A percentile compares a stretch with the other conserved stretches of the same genome.
These are phyloP conservation scores for Pleurotus sapidus DNA, from an alignment of 768 basidiomycete species.

Conservation along the genomic window DNA sequence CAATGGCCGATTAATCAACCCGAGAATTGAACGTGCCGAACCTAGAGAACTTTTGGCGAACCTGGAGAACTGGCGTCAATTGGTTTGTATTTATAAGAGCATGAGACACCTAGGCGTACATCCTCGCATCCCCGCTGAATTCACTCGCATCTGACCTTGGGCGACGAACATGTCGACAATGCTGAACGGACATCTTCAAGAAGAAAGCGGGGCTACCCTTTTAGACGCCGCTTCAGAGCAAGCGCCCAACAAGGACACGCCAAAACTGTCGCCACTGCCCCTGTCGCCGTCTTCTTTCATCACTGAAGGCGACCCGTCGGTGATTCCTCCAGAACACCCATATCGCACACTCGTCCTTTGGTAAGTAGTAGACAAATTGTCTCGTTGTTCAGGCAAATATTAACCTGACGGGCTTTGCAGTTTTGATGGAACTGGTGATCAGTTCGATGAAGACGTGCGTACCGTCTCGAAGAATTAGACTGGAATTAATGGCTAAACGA, in stretches of 20 bases:
- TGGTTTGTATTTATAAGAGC: too few relatives aligned
- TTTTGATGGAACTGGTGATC: constrained; percentile 35
- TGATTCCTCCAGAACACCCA: constrained; percentile 38
- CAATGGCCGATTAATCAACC: too few relatives aligned
- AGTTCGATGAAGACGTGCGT: constrained; percentile 38
- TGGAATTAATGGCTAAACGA: too few relatives aligned
- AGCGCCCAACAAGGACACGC: constrained; percentile 6
- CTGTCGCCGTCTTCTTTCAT: constrained; percentile 14
- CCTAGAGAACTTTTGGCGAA: neutral
- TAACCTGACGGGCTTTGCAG: too few relatives aligned
- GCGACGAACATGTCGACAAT: neutral
- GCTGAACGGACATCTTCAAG: neutral
- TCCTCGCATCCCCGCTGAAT: too few relatives aligned
- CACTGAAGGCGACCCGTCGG: constrained; percentile 16
- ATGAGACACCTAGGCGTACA: too few relatives aligned
- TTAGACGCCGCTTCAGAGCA: neutral
- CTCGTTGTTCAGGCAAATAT: neutral
- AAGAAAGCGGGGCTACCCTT: neutral
- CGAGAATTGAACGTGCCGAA: neutral
- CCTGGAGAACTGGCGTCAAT: too few relatives aligned
- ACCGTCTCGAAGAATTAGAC: neutral
- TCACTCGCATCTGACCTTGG: neutral
- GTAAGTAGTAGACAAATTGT: constrained; percentile 36
- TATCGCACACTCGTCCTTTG: constrained; percentile 47
- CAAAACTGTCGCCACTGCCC: neutral